Percentiles rank a stretch among this genome's conserved stretches.
These are phyloP conservation scores for Clohesyomyces aquaticus DNA, from an alignment of 495 filamentous ascomycete genomes.

Conservation along the genomic window DNA sequence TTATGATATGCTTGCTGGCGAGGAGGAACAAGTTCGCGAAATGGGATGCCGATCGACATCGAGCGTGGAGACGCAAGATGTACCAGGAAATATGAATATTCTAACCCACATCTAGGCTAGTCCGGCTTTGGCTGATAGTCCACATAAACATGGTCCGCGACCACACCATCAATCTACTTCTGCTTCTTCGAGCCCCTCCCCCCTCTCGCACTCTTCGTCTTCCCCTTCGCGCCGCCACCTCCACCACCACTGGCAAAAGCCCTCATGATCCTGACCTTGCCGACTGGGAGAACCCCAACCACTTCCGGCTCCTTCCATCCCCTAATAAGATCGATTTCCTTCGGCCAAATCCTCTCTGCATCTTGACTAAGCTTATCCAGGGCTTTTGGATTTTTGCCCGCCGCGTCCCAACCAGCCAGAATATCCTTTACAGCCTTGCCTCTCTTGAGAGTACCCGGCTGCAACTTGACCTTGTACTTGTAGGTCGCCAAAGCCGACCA, in stretches of 20 bases:
- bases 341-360: slow-evolving; percentile 75
- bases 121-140: not conserved
- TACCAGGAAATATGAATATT: too few species aligned
- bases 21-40: too few species aligned
- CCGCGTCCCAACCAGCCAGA: slow-evolving; percentile 68
- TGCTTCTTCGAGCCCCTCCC: slow-evolving; percentile 50
- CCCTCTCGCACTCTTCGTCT: slow-evolving; percentile 50
- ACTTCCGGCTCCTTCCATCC: slow-evolving; percentile 81
- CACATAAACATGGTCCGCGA: not conserved
- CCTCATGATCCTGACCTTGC: slow-evolving; percentile 83
- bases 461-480: slow-evolving; percentile 91
- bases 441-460: slow-evolving; percentile 88
- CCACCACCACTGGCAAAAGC: slow-evolving; percentile 51
- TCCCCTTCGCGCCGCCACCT: slow-evolving; percentile 53
- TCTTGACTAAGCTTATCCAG: slow-evolving; percentile 63
- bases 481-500: slow-evolving; percentile 76
- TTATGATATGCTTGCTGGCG: too few species aligned
- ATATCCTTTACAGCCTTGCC: slow-evolving; percentile 94
- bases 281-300: slow-evolving; percentile 77
- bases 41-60: too few species aligned
- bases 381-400: slow-evolving; percentile 54
- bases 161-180: not conserved
- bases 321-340: slow-evolving; percentile 81
- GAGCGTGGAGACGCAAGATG: too few species aligned
- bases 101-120: not conserved